Base-by-base conservation (phyloP, 441 rosid genomes). In the Euphorbia schlechtendalii region DNA sequence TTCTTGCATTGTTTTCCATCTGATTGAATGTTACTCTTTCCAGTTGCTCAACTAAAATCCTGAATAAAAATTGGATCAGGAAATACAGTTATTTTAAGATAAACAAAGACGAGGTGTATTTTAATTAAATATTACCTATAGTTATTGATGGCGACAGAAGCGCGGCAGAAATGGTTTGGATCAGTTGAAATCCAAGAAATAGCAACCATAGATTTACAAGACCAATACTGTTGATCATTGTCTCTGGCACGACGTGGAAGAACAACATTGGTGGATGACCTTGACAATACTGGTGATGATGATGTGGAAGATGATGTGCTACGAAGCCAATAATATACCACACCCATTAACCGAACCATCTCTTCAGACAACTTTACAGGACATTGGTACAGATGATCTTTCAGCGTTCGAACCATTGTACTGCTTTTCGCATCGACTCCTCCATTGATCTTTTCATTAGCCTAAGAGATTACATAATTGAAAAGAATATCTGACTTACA, bases 331-430 rank as follows among this genome's bases (percentile, higher is more conserved):
- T 85, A 86, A 71, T 86, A 89, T 34, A 87, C 88, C 49, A 86
- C 79, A 65, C 87, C 91, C 93, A 92, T 92, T 66, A 84, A 84
- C 74, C 83, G 79, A 56, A 89, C 90, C 96, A 92, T 86, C 69
- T 92, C 96, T 75, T 89, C 96, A 8, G 96, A 92, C 71, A 92
- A 78, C 76, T 84, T 86, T 78, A 78, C 84, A 32, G 98, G 98
- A 57, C 96, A 92, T 72, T 89, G 88, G 54, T 79, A 56, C 52
- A 84, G 80, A 71, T 87, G 98, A 65, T 92, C 93, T 73, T 89
- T 92, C 77, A 89, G 77, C 15, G 82, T 82, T 62, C 80, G 75
- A 21, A 74, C 56, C 59, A 64, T 61, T 21, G 81, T 68, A 56
- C 34, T 6, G 34, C 74, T 63, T 76, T 81, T 80, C 65, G 76